A percentile compares a stretch with the other conserved stretches of the same genome.
phyloP scores from a whole-genome alignment of 169 alveolate genomes.

The Eimeria zaria region DNA sequence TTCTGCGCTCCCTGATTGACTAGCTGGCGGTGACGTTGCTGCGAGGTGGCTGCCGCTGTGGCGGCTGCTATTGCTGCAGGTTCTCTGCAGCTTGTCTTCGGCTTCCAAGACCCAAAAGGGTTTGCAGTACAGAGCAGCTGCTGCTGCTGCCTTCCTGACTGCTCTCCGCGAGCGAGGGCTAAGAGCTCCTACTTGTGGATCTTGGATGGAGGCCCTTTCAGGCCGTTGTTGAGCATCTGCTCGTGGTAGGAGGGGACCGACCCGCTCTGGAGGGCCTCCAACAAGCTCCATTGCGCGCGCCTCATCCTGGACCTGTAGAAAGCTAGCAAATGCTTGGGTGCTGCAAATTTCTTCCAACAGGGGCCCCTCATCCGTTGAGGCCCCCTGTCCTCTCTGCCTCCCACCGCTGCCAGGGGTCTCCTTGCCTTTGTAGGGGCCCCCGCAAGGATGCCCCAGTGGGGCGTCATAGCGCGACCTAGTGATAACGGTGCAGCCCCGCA shows the following conservation, averaged over 20 bases:
- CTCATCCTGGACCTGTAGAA: slow-evolving; percentile 56
- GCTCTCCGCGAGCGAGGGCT: slow-evolving; percentile 44
- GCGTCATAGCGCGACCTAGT: background rate
- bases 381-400: slow-evolving; percentile 29
- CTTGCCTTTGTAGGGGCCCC: slow-evolving; percentile 35
- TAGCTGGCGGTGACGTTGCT: background rate
- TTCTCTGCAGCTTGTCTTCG: background rate
- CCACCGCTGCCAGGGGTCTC: slow-evolving; percentile 21
- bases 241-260: background rate
- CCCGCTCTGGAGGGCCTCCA: background rate
- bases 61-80: slow-evolving; percentile 12
- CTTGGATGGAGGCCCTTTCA: background rate
- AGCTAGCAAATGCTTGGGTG: slow-evolving; percentile 70
- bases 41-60: slow-evolving; percentile 6
- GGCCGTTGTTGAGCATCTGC: background rate
- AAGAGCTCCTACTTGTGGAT: background rate
- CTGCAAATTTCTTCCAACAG: slow-evolving; percentile 61
- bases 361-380: background rate
- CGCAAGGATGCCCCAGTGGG: background rate
- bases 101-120: slow-evolving; percentile 39
- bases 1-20: background rate
- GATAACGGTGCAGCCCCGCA: slow-evolving; percentile 51
- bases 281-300: background rate
- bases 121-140: slow-evolving; percentile 51
- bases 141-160: slow-evolving; percentile 34